A percentile compares a stretch with the other conserved stretches of the same genome.
phyloP scores from a whole-genome alignment of 2,329 filamentous ascomycete genomes.

The Aspergillus costaricaensis region DNA sequence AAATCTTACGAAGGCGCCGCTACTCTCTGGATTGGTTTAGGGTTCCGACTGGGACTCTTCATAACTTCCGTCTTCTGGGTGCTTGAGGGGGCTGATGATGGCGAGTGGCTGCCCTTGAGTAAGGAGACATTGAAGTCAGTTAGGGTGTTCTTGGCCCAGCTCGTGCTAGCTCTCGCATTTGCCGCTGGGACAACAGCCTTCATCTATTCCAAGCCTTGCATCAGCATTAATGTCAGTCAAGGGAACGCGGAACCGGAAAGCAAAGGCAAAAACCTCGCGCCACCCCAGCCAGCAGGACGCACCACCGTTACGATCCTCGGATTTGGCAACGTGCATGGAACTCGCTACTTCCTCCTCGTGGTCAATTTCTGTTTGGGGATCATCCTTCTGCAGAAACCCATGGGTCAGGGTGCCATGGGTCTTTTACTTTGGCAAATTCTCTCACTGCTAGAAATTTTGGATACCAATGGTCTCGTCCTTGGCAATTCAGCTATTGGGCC shows the following conservation, averaged over 20 bases:
- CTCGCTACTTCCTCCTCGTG: conserved; percentile 82
- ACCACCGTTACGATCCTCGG: conserved; percentile 75
- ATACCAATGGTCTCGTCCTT: conserved; percentile 62
- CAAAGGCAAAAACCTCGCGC: conserved; percentile 42
- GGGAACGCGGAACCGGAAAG: conserved; percentile 44
- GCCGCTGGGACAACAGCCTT: conserved; percentile 84
- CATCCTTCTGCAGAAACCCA: conserved; percentile 85
- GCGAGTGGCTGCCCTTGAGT: conserved; percentile 73
- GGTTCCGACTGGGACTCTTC: conserved; percentile 73
- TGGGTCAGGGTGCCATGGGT: conserved; percentile 83
- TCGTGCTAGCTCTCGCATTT: conserved; percentile 75
- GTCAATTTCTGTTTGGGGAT: conserved; percentile 76
- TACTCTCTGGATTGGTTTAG: conserved; percentile 78
- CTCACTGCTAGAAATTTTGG: conserved; percentile 67
- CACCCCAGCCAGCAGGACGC: conserved; percentile 34
- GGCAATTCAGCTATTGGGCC: conserved; percentile 73
- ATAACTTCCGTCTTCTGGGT: conserved; percentile 82
- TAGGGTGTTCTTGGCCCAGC: conserved; percentile 76
- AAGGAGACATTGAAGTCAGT: conserved; percentile 68
- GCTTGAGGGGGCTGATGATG: conserved; percentile 79
- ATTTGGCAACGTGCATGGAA: conserved; percentile 90
- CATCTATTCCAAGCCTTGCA: conserved; percentile 79
- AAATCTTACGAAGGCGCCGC: conserved; percentile 86
- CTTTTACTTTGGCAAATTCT: conserved; percentile 87
- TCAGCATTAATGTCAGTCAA: conserved; percentile 66